These are phyloP conservation scores for Penicillium roqueforti DNA, from an alignment of 495 filamentous ascomycete genomes.

Conservation along the genomic window DNA sequence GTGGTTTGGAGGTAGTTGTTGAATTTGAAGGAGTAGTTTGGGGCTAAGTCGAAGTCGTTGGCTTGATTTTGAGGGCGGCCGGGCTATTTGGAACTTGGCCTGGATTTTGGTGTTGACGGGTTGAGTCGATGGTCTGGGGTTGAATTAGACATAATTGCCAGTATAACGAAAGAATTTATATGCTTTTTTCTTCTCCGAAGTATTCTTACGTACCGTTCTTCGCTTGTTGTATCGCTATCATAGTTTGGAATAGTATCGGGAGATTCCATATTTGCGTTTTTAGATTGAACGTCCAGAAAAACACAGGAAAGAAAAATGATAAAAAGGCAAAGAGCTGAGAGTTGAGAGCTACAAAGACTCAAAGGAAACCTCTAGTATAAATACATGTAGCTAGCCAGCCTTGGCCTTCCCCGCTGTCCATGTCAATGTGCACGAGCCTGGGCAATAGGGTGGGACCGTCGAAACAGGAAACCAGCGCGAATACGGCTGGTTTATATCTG, in stretches of 20 bases:
- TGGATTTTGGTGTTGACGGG: conserved; percentile 19
- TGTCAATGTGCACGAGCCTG: conserved; percentile 12
- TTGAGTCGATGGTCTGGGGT: conserved; percentile 10
- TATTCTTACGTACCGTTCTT: conserved; percentile 21
- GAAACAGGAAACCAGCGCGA: not conserved
- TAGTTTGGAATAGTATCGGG: conserved; percentile 12
- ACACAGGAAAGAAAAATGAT: not conserved
- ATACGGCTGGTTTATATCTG: not conserved
- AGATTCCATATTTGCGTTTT: conserved; percentile 12
- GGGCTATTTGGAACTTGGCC: conserved; percentile 34
- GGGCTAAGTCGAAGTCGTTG: conserved; percentile 29
- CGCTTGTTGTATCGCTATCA: conserved; percentile 23
- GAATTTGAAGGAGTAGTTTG: conserved; percentile 37
- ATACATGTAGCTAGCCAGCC: not conserved
- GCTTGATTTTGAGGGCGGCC: conserved; percentile 32
- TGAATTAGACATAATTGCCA: not conserved
- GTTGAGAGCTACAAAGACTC: not conserved
- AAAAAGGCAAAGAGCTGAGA: not conserved
- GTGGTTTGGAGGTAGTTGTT: conserved; percentile 30
- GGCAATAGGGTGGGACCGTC: not conserved
- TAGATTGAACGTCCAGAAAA: not conserved
- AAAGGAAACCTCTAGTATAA: not conserved
- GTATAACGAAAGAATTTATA: not conserved
- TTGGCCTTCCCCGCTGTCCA: conserved; percentile 7
- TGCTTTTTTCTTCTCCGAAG: not conserved